Evolutionary conservation across 2,329 filamentous ascomycete species (phyloP), one percentile per base, ranked within the genome.

Genomic region (Talaromyces marneffei): DNA sequence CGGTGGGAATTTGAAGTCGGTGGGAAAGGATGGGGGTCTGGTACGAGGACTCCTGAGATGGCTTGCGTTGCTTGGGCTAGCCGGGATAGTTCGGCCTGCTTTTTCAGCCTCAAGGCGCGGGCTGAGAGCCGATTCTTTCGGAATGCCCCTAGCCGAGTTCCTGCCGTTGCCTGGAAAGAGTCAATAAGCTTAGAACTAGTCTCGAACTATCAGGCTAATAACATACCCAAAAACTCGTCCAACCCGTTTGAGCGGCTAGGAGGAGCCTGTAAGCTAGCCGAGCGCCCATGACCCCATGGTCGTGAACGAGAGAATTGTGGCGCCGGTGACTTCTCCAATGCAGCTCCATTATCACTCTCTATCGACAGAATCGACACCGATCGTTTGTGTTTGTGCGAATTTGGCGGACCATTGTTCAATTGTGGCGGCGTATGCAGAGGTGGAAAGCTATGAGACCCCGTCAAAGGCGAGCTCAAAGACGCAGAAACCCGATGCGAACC

Each of bases 281-380:
- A 91, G 57, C 92, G 83, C 53, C 82, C 85, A 78, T 96, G 92
- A 4, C 87, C 84, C 67, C 85, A 85, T 18, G 85, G 82, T 57
- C 85, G 81, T 57, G 81, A 77, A 20, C 81, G 75, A 66, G 78
- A 74, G 60, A 71, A 71, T 40, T 65, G 70, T 18, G 68, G 70
- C 60, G 68, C 72, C 39, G 69, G 70, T 2, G 70, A 65, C 58
- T 74, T 70, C 59, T 73, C 67, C 39, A 35, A 16, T 29, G 20
- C 52, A 57, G 65, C 64, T 65, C 70, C 65, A 63, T 73, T 73
- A 67, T 82, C 79, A 64, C 78, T 79, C 60, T 87, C 88, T 67
- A 93, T 85, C 9, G 90, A 93, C 50, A 93, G 85, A 65, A 94
- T 93, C 18, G 90, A 94, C 31, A 94, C 82, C 2, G 90, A 93